These are phyloP conservation scores for Salix udensis DNA, from an alignment of 345 rosid genomes.

Conservation along the genomic window DNA sequence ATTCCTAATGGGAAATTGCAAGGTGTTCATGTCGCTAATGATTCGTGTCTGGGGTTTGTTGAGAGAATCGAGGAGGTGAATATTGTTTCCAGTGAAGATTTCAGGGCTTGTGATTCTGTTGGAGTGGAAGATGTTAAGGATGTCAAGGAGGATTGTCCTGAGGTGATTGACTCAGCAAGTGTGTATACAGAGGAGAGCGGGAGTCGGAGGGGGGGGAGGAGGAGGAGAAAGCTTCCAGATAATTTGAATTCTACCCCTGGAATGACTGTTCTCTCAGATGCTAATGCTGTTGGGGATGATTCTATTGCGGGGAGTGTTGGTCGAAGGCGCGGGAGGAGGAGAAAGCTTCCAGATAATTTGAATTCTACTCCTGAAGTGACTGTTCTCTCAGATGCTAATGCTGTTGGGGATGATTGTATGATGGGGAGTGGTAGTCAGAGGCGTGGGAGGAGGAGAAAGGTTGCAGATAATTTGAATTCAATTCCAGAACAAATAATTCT, in stretches of 20 bases:
- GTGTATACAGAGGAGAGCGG: slow-evolving; percentile 30
- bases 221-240: slow-evolving; percentile 43
- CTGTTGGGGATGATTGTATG: not conserved
- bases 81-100: slow-evolving; percentile 17
- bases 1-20: slow-evolving; percentile 31
- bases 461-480: slow-evolving; percentile 3
- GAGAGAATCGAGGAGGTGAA: slow-evolving; percentile 32
- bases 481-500: slow-evolving; percentile 1
- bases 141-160: slow-evolving; percentile 23
- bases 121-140: slow-evolving; percentile 26
- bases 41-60: slow-evolving; percentile 26
- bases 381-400: slow-evolving; percentile 32
- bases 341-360: slow-evolving; percentile 35
- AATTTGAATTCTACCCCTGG: slow-evolving; percentile 26
- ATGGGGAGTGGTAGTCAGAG: slow-evolving; percentile 6
- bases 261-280: slow-evolving; percentile 35
- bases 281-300: slow-evolving; percentile 3
- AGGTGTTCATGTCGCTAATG: slow-evolving; percentile 45
- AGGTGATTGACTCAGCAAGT: slow-evolving; percentile 30
- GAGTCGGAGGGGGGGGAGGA: slow-evolving; percentile 27
- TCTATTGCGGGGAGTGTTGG: not conserved
- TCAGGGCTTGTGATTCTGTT: slow-evolving; percentile 19
- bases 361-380: slow-evolving; percentile 28
- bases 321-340: slow-evolving; percentile 32
- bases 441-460: slow-evolving; percentile 14